Conservation (phyloP, 148 eudicot genomes). For the Limonium bicolor region DNA sequence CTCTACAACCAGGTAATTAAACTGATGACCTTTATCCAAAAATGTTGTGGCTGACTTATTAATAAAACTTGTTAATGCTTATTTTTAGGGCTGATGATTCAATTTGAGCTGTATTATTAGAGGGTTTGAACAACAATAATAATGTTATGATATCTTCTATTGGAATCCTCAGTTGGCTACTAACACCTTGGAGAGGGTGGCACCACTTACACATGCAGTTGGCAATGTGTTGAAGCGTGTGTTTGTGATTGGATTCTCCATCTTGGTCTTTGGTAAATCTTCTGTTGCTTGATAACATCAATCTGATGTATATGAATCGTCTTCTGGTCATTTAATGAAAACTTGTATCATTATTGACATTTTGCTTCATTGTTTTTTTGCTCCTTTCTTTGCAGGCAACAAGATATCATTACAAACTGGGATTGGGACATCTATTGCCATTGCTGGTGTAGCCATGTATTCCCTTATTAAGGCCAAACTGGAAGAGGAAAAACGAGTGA, state of each 20-base stretch:
- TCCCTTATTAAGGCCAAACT: constrained; percentile 89
- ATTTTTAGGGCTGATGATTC: not conserved
- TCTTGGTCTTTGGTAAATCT: constrained; percentile 60
- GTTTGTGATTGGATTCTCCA: constrained; percentile 97
- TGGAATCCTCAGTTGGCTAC: constrained; percentile 63
- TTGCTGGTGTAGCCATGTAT: constrained; percentile 93
- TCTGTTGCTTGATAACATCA: not conserved
- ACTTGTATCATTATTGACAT: not conserved
- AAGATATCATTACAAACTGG: constrained; percentile 92
- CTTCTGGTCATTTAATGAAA: too few species aligned
- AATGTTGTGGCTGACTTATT: too few species aligned
- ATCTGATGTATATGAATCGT: too few species aligned
- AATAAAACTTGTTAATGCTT: not conserved
- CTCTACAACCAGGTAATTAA: constrained; percentile 99
- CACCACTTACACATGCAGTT: constrained; percentile 97
- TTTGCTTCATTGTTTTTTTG: not conserved
- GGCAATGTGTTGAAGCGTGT: constrained; percentile 99
- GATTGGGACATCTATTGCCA: constrained; percentile 86
- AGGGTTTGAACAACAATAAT: not conserved
- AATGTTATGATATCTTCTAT: not conserved
- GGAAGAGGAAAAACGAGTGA: constrained; percentile 97
- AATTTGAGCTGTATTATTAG: not conserved
- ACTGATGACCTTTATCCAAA: not conserved
- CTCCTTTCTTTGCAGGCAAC: constrained; percentile 43
- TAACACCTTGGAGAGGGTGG: constrained; percentile 98